A percentile compares a stretch with the other conserved stretches of the same genome.
Evolutionary conservation across 2,329 filamentous ascomycete species (phyloP).

Genomic region (Piedraia hortae): DNA sequence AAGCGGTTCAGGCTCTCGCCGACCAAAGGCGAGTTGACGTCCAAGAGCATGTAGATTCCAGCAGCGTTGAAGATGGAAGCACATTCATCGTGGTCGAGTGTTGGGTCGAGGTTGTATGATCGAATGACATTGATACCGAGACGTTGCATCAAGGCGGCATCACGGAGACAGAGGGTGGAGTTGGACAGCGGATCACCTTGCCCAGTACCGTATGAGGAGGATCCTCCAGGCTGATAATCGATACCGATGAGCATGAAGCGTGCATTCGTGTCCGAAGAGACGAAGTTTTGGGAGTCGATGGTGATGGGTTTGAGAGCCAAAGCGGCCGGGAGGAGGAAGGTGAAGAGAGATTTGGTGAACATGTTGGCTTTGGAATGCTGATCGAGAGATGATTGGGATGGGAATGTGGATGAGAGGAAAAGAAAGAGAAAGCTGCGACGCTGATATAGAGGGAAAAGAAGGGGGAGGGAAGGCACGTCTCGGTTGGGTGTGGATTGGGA

Average conservation of each 20-base stretch:
- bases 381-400: too few relatives aligned
- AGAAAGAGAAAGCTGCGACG: too few relatives aligned
- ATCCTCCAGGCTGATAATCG: conserved; percentile 36
- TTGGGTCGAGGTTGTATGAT: conserved; percentile 34
- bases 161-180: conserved; percentile 28
- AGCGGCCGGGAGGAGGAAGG: conserved; percentile 3
- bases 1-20: conserved; percentile 29
- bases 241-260: conserved; percentile 35
- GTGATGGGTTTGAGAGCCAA: conserved; percentile 21
- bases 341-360: too few relatives aligned
- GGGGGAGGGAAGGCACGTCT: too few relatives aligned
- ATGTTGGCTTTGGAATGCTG: too few relatives aligned
- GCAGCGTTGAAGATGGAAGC: conserved; percentile 36
- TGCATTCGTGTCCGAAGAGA: conserved; percentile 28
- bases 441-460: too few relatives aligned
- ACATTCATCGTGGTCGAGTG: conserved; percentile 31
- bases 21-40: conserved; percentile 33
- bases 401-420: too few relatives aligned
- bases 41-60: conserved; percentile 37
- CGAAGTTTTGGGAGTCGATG: conserved; percentile 31
- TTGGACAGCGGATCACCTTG: conserved; percentile 29
- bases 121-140: conserved; percentile 38
- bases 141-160: conserved; percentile 34
- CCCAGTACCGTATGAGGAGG: conserved; percentile 26
- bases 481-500: too few relatives aligned